Conservation (phyloP, 2,329 filamentous ascomycete genomes). For the Trematosphaeria pertusa region DNA sequence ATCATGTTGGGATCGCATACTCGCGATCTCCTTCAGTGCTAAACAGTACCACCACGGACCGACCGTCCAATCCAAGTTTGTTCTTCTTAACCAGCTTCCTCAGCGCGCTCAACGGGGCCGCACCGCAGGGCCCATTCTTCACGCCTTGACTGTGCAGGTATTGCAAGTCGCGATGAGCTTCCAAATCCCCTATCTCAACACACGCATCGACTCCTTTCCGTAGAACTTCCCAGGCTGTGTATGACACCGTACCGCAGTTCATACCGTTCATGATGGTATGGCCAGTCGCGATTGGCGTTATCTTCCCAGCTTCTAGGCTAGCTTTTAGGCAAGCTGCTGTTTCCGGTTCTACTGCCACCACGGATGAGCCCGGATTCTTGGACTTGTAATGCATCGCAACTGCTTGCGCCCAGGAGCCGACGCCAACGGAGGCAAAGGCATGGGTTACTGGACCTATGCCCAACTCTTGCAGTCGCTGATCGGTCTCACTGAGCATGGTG, state of each 20-base stretch:
- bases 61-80: constrained; percentile 44
- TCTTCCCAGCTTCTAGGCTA: constrained; percentile 58
- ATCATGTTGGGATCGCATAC: constrained; percentile 16
- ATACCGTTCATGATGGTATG: constrained; percentile 77
- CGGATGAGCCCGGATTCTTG: constrained; percentile 36
- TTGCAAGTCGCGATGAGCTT: constrained; percentile 66
- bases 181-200: constrained; percentile 66
- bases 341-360: constrained; percentile 75
- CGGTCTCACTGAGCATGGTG: constrained; percentile 74
- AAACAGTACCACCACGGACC: constrained; percentile 69
- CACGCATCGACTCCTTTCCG: constrained; percentile 65
- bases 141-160: constrained; percentile 60
- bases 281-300: constrained; percentile 60
- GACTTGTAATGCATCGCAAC: constrained; percentile 71
- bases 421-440: constrained; percentile 72
- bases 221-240: constrained; percentile 69
- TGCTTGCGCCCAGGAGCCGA: constrained; percentile 75
- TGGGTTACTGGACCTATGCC: constrained; percentile 51
- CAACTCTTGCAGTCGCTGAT: constrained; percentile 62
- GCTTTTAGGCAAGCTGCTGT: constrained; percentile 65
- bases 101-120: constrained; percentile 65
- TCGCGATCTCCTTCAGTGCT: constrained; percentile 67
- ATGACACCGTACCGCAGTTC: constrained; percentile 74
- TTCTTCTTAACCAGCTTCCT: constrained; percentile 53
- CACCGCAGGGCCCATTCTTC: constrained; percentile 68